Base-by-base conservation (phyloP, 1,139 yeast genomes). In the Williopsis jadinii region DNA sequence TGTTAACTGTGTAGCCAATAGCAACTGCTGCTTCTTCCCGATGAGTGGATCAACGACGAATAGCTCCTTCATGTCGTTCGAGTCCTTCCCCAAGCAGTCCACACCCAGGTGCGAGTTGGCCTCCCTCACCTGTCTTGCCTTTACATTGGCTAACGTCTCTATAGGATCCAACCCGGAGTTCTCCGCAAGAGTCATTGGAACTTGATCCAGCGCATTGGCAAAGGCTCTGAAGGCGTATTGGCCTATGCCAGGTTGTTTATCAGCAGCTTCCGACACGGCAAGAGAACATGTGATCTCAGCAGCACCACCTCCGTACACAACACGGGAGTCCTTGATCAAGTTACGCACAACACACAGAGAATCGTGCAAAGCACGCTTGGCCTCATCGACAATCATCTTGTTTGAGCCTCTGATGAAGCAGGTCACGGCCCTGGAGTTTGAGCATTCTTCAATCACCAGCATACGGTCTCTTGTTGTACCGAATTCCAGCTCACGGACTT, bases 231-330 rank as follows among this genome's bases (percentile, higher is more conserved):
- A 88, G 1, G 97, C 97, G 62, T 92, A 92, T 68, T 92, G 99
- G 59, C 90, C 97, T 52, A 92, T 90, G 45, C 97, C 97, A 56
- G 80, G 81, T 64, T 86, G 95, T 59, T 77, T 80, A 62, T 90
- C 97, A 32, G 97, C 97, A 49, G 85, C 95, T 40, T 83, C 87
- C 42, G 90, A 75, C 14, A 94, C 96, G 10, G 95, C 95, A 52
- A 92, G 67, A 12, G 97, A 88, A 68, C 95, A 84, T 2, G 97
- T 73, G 42, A 92, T 79, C 67, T 94, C 99, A 26, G 97, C 94
- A 15, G 98, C 96, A 54, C 98, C 99, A 53, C 98, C 98, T 50
- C 98, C 98, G 59, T 94, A 94, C 12, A 94, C 97, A 38, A 94
- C 87, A 64, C 97, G 77, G 61, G 80, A 83, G 61, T 94, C 97